A percentile compares a stretch with the other conserved stretches of the same genome.
Evolutionary conservation across 2,329 filamentous ascomycete genomes (phyloP).

Genomic region (Fusarium beomiforme): DNA sequence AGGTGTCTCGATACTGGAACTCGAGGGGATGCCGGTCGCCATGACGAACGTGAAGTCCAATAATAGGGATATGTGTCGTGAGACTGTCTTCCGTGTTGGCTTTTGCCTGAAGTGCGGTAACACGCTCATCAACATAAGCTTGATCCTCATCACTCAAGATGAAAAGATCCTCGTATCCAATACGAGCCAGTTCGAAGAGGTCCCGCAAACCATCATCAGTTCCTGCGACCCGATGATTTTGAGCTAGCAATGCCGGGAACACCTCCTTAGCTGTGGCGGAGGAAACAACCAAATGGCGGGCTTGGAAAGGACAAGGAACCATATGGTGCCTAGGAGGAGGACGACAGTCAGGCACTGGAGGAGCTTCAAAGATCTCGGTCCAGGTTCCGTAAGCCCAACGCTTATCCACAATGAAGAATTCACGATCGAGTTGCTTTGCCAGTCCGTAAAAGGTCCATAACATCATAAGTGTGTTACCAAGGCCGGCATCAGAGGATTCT

Average conservation of each 20-base stretch:
- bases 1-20: slow-evolving; percentile 79
- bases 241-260: slow-evolving; percentile 65
- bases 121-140: slow-evolving; percentile 69
- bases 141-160: slow-evolving; percentile 72
- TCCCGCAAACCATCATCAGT: slow-evolving; percentile 51
- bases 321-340: slow-evolving; percentile 80
- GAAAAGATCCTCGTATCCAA: slow-evolving; percentile 80
- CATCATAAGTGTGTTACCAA: slow-evolving; percentile 80
- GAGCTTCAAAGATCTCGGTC: slow-evolving; percentile 74
- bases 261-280: slow-evolving; percentile 71
- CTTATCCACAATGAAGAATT: slow-evolving; percentile 87
- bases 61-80: slow-evolving; percentile 49
- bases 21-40: slow-evolving; percentile 83
- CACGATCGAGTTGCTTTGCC: slow-evolving; percentile 75
- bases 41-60: slow-evolving; percentile 82
- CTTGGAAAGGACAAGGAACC: slow-evolving; percentile 80
- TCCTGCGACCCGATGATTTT: slow-evolving; percentile 43
- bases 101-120: slow-evolving; percentile 63
- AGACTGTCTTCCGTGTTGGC: slow-evolving; percentile 53
- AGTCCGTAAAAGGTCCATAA: slow-evolving; percentile 87
- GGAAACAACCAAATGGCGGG: slow-evolving; percentile 79
- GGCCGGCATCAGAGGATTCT: slow-evolving; percentile 76
- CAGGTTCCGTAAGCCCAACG: slow-evolving; percentile 86
- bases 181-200: slow-evolving; percentile 74
- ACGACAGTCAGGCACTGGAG: slow-evolving; percentile 72